phyloP scores from a whole-genome alignment of 1,139 yeast species.

The Taphrina sp. region DNA sequence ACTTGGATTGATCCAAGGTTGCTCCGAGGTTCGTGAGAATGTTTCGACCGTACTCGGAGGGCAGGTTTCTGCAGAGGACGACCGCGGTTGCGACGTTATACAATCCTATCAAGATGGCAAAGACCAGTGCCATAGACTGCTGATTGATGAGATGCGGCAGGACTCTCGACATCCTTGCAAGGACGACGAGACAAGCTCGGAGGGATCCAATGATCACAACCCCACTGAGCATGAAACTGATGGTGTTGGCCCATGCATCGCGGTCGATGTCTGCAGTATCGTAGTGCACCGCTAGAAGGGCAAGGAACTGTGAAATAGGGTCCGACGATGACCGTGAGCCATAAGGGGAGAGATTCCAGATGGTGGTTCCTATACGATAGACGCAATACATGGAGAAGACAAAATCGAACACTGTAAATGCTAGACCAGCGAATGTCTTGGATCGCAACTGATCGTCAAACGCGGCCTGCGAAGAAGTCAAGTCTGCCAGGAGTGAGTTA shows the following conservation, averaged over 20 bases:
- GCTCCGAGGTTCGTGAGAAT: conserved; percentile 52
- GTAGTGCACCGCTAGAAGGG: conserved; percentile 44
- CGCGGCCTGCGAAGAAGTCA: conserved; percentile 40
- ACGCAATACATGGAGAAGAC: conserved; percentile 62
- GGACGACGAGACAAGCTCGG: conserved; percentile 43
- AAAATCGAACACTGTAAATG: conserved; percentile 41
- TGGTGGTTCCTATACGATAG: conserved; percentile 56
- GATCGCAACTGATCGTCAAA: conserved; percentile 41
- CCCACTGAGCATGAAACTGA: conserved; percentile 65
- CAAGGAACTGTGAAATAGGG: conserved; percentile 38
- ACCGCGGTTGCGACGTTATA: conserved; percentile 79
- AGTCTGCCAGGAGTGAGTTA: conserved; percentile 42
- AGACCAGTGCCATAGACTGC: conserved; percentile 48
- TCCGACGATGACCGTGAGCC: conserved; percentile 35
- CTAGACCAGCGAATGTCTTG: conserved; percentile 43
- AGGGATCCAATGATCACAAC: conserved; percentile 65
- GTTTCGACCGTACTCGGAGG: conserved; percentile 58
- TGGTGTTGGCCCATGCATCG: conserved; percentile 60
- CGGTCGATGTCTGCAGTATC: conserved; percentile 56
- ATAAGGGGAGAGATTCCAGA: conserved; percentile 42
- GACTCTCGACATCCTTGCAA: conserved; percentile 41
- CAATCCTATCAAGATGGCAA: conserved; percentile 71
- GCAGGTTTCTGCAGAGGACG: conserved; percentile 70
- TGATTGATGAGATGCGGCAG: conserved; percentile 40
- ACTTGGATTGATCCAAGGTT: conserved; percentile 56